Evolutionary conservation across 345 rosid species (phyloP).

Genomic region (rapeseed (Brassica napus)): DNA sequence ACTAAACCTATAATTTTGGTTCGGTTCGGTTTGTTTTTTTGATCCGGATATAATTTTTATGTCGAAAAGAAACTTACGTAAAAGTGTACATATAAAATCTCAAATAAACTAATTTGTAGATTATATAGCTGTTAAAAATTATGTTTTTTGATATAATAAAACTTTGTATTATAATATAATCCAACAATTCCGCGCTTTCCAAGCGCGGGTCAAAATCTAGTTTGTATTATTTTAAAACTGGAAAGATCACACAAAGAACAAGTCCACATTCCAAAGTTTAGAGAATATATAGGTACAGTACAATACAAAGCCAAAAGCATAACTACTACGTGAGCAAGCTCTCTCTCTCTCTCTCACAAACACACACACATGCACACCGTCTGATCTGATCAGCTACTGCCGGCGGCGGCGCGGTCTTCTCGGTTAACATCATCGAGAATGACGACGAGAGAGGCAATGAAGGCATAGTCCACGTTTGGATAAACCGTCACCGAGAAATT

Average conservation of each 20-base stretch:
- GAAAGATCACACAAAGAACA: background rate
- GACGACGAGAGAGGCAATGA: conserved; percentile 47
- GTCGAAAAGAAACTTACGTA: no score
- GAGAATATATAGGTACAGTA: background rate
- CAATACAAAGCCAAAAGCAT: background rate
- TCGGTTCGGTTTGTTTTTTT: no score
- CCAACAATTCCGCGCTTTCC: no score
- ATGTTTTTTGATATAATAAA: no score
- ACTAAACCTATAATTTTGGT: no score
- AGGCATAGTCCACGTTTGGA: conserved; percentile 47
- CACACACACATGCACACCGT: background rate
- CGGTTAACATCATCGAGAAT: conserved; percentile 52
- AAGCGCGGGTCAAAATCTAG: no score
- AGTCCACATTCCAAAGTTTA: background rate
- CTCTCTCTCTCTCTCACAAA: background rate
- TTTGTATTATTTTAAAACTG: background rate
- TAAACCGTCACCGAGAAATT: conserved; percentile 46
- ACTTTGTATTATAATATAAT: no score
- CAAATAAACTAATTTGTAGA: no score
- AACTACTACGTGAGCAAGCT: background rate
- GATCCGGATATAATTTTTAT: no score
- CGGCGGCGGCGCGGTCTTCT: conserved; percentile 27
- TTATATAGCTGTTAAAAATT: no score
- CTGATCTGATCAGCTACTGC: background rate
- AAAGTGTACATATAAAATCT: no score